Percentiles rank a stretch among this genome's conserved stretches.
These are phyloP conservation scores for Pseudocercospora macadamiae DNA, from an alignment of 2,329 filamentous ascomycete species.

Conservation along the genomic window DNA sequence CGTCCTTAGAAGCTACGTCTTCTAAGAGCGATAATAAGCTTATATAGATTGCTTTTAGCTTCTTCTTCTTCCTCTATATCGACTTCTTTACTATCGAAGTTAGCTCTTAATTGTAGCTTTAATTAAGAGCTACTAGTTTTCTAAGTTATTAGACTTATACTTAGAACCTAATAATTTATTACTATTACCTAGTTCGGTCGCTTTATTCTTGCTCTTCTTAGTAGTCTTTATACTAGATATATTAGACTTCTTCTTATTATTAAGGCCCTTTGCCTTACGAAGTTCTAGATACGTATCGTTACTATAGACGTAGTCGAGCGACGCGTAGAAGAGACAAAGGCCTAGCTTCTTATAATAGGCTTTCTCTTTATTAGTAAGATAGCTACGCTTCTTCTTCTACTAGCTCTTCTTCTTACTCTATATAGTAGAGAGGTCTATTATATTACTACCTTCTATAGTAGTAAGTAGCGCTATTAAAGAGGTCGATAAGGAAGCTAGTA, in stretches of 20 bases:
- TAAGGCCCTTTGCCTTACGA: neutral
- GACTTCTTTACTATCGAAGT: neutral
- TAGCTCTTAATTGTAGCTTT: neutral
- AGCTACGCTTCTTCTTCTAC: neutral
- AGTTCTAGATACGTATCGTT: neutral
- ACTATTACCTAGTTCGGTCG: neutral
- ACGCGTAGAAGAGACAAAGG: neutral
- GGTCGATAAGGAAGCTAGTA: neutral
- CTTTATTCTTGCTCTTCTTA: neutral
- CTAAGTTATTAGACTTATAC: too few relatives aligned
- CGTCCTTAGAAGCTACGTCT: neutral
- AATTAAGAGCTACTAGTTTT: neutral
- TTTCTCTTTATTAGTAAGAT: neutral
- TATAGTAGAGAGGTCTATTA: neutral
- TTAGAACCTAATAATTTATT: too few relatives aligned
- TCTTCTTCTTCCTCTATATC: neutral
- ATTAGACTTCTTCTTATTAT: neutral
- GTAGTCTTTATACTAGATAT: neutral
- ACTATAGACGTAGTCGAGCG: neutral
- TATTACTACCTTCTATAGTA: neutral
- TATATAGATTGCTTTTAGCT: neutral
- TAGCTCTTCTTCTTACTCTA: neutral
- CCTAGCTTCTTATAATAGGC: too few relatives aligned
- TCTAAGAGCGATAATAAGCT: neutral
- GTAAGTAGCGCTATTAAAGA: neutral